Evolutionary conservation across 108 stramenopile species (phyloP).

Genomic region (Nitzschia inconspicua): DNA sequence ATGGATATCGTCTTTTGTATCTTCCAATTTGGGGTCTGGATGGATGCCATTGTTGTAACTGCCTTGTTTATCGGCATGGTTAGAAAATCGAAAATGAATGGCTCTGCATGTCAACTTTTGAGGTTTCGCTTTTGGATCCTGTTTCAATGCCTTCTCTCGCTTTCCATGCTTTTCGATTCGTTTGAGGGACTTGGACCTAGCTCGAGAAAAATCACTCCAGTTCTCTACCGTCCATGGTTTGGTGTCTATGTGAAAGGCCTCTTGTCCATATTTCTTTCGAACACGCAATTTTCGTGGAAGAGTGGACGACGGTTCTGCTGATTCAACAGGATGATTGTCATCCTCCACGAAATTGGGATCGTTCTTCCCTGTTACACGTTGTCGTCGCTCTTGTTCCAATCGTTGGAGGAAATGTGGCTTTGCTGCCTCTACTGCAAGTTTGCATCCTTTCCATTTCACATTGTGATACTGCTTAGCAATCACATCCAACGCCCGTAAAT

Average conservation of each 20-base stretch:
- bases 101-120: too few species aligned
- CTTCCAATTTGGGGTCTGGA: too few species aligned
- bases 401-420: slow-evolving; percentile 71
- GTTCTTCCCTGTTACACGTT: not conserved
- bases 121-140: too few species aligned
- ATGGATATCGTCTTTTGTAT: too few species aligned
- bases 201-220: slow-evolving; percentile 23
- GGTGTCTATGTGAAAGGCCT: slow-evolving; percentile 71
- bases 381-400: slow-evolving; percentile 48
- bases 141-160: too few species aligned
- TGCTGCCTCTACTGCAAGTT: slow-evolving; percentile 58
- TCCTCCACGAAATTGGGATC: too few species aligned
- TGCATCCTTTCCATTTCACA: slow-evolving; percentile 87
- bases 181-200: slow-evolving; percentile 13
- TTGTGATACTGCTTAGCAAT: slow-evolving; percentile 68
- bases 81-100: too few species aligned
- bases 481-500: slow-evolving; percentile 36
- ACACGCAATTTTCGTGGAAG: slow-evolving; percentile 64
- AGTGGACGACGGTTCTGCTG: not conserved
- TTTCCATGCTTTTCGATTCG: slow-evolving; percentile 21
- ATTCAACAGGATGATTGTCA: not conserved
- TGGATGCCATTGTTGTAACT: not conserved
- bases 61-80: not conserved
- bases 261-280: slow-evolving; percentile 64
- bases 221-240: slow-evolving; percentile 34